phyloP scores from a whole-genome alignment of 2,329 filamentous ascomycete genomes.

The Pseudocercospora fuligena region DNA sequence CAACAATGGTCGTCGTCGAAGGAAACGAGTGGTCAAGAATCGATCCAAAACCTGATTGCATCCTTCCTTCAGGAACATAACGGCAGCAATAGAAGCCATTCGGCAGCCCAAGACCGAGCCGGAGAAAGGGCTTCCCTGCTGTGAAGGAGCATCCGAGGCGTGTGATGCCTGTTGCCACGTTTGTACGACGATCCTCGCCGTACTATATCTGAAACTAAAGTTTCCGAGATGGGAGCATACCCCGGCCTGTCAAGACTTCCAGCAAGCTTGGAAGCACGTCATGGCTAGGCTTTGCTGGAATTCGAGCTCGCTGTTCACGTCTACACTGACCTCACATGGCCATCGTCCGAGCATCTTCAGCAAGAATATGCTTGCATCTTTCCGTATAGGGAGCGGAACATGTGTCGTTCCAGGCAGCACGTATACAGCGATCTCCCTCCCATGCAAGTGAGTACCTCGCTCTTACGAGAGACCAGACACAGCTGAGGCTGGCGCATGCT shows the following conservation, averaged over 20 bases:
- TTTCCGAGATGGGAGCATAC: not conserved
- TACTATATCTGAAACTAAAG: conserved; percentile 1
- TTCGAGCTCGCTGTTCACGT: too few species aligned
- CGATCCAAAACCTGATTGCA: not conserved
- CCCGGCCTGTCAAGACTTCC: not conserved
- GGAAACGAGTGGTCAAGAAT: not conserved
- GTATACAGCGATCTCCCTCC: not conserved
- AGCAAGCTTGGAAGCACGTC: not conserved
- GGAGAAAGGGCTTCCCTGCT: not conserved
- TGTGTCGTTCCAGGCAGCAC: not conserved
- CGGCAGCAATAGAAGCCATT: not conserved
- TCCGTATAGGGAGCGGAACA: not conserved
- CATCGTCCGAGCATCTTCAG: not conserved
- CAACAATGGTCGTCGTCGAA: not conserved
- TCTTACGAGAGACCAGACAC: not conserved
- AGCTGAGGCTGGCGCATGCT: not conserved
- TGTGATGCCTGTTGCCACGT: not conserved
- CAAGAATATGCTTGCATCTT: not conserved
- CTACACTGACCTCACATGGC: not conserved
- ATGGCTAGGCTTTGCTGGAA: not conserved
- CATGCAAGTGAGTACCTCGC: not conserved
- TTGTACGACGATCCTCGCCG: not conserved
- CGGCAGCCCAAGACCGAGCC: not conserved
- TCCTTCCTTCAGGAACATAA: not conserved
- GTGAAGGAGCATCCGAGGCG: not conserved